Evolutionary conservation across 1,139 yeast genomes (phyloP), one percentile per base, ranked within the genome.

Genomic region (Blastobotrys arbuscula): DNA sequence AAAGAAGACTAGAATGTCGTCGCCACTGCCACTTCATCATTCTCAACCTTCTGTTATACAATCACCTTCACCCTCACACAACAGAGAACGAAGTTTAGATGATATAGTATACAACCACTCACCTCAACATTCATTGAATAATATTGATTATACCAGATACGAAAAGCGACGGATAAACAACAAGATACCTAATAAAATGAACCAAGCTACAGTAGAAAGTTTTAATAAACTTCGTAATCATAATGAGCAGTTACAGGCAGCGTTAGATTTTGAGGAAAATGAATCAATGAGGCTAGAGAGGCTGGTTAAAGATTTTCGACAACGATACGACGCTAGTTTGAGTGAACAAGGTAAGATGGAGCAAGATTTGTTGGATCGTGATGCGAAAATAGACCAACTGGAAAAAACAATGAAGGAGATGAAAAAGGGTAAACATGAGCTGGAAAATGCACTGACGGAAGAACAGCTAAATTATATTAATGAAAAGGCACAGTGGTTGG

Each of bases 401-500:
- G 52, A 54, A 21, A 44, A 44, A 20, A 61, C 63, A 51, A 49
- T 57, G 31, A 58, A 59, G 45, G 58, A 53, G 2, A 45, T 55
- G 34, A 55, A 57, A 42, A 51, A 52, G 20, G 48, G 55, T 42
- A 59, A 55, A 44, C 63, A 56, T 23, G 57, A 52, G 37, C 52
- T 57, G 26, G 62, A 61, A 43, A 44, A 52, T 19, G 62, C 58
- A 28, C 40, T 59, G 13, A 55, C 59, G 5, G 55, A 56, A 49
- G 62, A 57, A 45, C 59, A 64, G 24, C 59, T 61, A 55, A 63
- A 58, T 38, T 57, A 61, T 46, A 59, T 66, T 39, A 65, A 67
- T 46, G 63, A 62, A 45, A 68, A 67, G 49, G 59, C 61, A 37
- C 56, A 51, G 38, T 66, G 67, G 65, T 54, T 65, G 20, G 66